phyloP scores from a whole-genome alignment of 2,329 filamentous ascomycete genomes.

The Penicillium sp. region DNA sequence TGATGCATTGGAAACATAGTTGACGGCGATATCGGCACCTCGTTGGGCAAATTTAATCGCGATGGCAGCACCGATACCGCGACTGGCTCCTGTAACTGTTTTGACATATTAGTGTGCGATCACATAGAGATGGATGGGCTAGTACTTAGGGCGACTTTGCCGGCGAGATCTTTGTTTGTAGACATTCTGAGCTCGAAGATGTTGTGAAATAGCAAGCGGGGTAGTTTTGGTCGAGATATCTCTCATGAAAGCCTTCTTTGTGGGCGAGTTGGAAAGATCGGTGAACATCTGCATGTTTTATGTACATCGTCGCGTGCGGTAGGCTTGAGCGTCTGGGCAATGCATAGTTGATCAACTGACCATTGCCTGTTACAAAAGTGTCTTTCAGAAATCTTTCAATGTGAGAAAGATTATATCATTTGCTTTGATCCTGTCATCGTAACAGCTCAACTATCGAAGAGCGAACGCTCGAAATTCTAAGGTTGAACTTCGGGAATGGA shows the following conservation, averaged over 20 bases:
- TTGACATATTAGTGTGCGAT: background rate
- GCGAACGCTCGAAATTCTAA: too few relatives aligned
- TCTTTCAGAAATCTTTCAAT: too few relatives aligned
- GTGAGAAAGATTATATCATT: too few relatives aligned
- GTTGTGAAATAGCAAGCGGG: background rate
- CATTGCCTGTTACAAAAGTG: too few relatives aligned
- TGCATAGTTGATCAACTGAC: background rate
- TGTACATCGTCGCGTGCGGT: background rate
- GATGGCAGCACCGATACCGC: slow-evolving; percentile 25
- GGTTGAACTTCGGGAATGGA: too few relatives aligned
- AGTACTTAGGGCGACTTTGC: slow-evolving; percentile 25
- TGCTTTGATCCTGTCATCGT: too few relatives aligned
- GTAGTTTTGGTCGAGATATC: background rate
- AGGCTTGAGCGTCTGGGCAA: background rate
- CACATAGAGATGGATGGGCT: background rate
- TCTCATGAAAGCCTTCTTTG: background rate
- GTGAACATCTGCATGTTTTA: slow-evolving; percentile 9
- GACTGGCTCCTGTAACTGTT: slow-evolving; percentile 24
- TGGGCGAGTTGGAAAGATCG: slow-evolving; percentile 4
- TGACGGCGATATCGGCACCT: slow-evolving; percentile 22
- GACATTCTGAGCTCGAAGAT: slow-evolving; percentile 10
- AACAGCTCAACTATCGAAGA: too few relatives aligned
- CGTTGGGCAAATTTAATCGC: slow-evolving; percentile 20
- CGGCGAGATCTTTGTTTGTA: slow-evolving; percentile 15
- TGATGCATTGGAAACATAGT: slow-evolving; percentile 15